These are phyloP conservation scores for Marsdenia floribunda DNA, from an alignment of 257 asterid genomes.

Conservation along the genomic window DNA sequence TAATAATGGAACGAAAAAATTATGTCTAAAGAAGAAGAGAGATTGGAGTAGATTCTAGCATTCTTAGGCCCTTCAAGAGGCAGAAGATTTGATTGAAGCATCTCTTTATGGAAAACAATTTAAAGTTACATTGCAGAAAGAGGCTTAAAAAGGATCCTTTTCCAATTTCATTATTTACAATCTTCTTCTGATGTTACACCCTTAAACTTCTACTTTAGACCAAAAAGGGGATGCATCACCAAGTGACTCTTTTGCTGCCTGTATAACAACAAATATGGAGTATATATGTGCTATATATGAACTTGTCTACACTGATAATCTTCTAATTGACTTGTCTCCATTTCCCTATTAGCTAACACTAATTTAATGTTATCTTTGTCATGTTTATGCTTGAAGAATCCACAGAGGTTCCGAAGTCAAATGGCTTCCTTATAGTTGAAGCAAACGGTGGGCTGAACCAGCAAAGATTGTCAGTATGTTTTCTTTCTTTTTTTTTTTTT, in stretches of 20 bases:
- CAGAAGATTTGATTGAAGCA: background rate
- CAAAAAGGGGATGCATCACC: background rate
- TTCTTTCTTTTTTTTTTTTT: conserved; percentile 29
- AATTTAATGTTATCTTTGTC: conserved; percentile 7
- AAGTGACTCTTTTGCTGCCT: background rate
- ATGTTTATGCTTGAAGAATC: conserved; percentile 37
- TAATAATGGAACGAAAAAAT: background rate
- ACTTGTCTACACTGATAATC: background rate
- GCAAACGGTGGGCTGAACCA: conserved; percentile 99
- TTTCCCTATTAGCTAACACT: background rate
- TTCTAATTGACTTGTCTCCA: background rate
- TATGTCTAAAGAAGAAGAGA: background rate
- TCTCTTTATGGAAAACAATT: background rate
- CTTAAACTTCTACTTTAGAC: background rate
- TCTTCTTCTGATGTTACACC: background rate
- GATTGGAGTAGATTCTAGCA: background rate
- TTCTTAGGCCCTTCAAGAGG: background rate
- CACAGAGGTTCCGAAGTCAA: conserved; percentile 65
- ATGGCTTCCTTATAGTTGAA: conserved; percentile 88
- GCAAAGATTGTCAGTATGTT: conserved; percentile 91
- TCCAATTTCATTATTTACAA: background rate
- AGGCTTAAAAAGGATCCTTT: background rate
- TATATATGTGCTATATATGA: background rate
- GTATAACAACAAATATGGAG: background rate
- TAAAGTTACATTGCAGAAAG: background rate